Evolutionary conservation across 305 asterid genomes (phyloP), one percentile per base, ranked within the genome.

Genomic region (Fraxinus greggii): DNA sequence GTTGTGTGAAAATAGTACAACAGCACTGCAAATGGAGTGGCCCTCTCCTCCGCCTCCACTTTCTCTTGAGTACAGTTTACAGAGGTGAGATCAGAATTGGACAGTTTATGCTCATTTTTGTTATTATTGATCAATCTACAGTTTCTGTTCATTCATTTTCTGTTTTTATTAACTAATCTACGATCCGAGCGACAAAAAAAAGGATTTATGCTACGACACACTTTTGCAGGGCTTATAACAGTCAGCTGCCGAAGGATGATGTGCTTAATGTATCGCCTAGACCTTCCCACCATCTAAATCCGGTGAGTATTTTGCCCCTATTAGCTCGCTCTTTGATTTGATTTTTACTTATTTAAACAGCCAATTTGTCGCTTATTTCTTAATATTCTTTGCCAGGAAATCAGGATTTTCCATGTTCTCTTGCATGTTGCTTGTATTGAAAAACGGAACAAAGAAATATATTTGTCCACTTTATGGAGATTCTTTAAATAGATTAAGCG

Each of bases 181-280:
- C 9, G 70, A 61, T 61, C n/a, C 28, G 21, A 48, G 61, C 17
- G 24, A 54, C 63, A 2, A n/a, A 54, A 51, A 51, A 51, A 1
- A 12, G 63, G 63, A 51, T 51, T 51, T 17, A 51, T 51, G 61
- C 21, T 17, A 5, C 63, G 3, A 51, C 48, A 9, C 73, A 42
- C n/a, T 33, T 24, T 13, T 40, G 77, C 67, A 72, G 72, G 77
- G 75, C 72, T 38, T 7, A 9, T 13, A 10, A 72, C 80, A 72
- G 85, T 85, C 82, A 79, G 83, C 84, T 85, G 82, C 48, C 70
- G 1, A 61, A 80, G 85, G 90, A 89, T 85, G 87, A 87, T 84
- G 74, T 83, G 24, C 92, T 90, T 24, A 89, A 88, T 83, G 80
- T 84, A 84, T 89, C 94, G 56, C 91, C 92, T 3, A 79, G 72